These are phyloP conservation scores for Aspergillus floridensis DNA, from an alignment of 2,329 filamentous ascomycete genomes.

Conservation along the genomic window DNA sequence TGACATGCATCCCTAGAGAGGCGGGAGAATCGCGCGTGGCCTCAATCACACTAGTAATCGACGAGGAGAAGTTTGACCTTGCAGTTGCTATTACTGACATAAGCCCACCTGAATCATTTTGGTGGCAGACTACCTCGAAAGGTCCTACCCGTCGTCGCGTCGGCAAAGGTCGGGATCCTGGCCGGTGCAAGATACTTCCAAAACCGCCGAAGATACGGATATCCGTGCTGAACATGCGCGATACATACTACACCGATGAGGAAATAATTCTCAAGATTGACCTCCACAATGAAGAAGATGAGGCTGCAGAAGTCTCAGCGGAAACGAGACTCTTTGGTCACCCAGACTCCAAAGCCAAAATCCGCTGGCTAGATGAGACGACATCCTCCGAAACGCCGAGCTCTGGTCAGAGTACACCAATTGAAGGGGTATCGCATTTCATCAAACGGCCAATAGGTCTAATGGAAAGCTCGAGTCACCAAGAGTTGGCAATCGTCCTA, in stretches of 20 bases:
- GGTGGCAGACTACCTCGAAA: conserved; percentile 44
- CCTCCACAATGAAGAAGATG: conserved; percentile 78
- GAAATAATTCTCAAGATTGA: conserved; percentile 65
- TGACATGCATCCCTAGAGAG: conserved; percentile 73
- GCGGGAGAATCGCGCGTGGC: conserved; percentile 71
- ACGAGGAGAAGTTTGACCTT: conserved; percentile 64
- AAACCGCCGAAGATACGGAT: conserved; percentile 91
- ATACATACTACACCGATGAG: conserved; percentile 86
- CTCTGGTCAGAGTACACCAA: conserved; percentile 26
- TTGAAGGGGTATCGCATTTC: conserved; percentile 30
- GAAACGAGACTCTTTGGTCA: conserved; percentile 66
- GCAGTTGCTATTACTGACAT: conserved; percentile 59
- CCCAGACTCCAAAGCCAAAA: conserved; percentile 45
- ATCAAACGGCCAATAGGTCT: conserved; percentile 35
- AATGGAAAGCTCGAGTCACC: conserved; percentile 32
- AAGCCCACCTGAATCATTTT: conserved; percentile 32
- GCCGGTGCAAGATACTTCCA: conserved; percentile 70
- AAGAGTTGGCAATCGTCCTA: conserved; percentile 46
- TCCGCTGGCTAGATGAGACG: conserved; percentile 48
- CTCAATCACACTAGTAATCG: conserved; percentile 62
- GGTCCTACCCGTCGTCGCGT: conserved; percentile 38
- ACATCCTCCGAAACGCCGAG: conserved; percentile 16
- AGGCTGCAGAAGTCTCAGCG: conserved; percentile 68
- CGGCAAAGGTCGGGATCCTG: conserved; percentile 48
- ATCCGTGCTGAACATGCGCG: conserved; percentile 57